These are phyloP conservation scores for Pyracantha coccinea DNA, from an alignment of 331 rosid genomes.

Conservation along the genomic window DNA sequence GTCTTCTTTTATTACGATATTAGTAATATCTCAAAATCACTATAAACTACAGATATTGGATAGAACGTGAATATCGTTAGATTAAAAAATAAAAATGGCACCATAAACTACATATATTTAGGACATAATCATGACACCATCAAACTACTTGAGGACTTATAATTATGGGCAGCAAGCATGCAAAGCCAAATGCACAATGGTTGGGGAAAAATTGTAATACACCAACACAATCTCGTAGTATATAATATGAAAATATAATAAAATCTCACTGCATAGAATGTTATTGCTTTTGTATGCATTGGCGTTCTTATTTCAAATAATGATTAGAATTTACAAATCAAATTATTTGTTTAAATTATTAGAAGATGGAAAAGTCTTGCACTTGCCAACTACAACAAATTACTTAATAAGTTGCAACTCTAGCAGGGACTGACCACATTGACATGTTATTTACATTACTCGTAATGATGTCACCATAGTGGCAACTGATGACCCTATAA, in stretches of 20 bases:
- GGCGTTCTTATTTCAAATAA: neutral
- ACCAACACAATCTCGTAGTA: neutral
- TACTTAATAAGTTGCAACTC: neutral
- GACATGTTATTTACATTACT: neutral
- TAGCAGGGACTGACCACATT: neutral
- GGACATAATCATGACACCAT: neutral
- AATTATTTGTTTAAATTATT: neutral
- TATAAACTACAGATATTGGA: neutral
- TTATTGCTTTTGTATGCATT: neutral
- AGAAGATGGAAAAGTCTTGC: neutral
- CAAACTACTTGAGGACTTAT: neutral
- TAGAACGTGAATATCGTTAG: neutral
- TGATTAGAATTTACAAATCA: neutral
- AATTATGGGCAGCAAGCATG: neutral
- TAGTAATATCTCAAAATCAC: neutral
- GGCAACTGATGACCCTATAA: conserved; percentile 2
- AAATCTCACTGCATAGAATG: neutral
- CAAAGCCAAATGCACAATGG: neutral
- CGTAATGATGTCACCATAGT: neutral
- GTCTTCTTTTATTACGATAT: neutral
- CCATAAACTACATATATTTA: neutral
- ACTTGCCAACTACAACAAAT: neutral
- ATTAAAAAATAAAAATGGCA: neutral
- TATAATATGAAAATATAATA: neutral
- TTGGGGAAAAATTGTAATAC: neutral